phyloP scores from a whole-genome alignment of 2,329 filamentous ascomycete species.

The Moelleriella libera region DNA sequence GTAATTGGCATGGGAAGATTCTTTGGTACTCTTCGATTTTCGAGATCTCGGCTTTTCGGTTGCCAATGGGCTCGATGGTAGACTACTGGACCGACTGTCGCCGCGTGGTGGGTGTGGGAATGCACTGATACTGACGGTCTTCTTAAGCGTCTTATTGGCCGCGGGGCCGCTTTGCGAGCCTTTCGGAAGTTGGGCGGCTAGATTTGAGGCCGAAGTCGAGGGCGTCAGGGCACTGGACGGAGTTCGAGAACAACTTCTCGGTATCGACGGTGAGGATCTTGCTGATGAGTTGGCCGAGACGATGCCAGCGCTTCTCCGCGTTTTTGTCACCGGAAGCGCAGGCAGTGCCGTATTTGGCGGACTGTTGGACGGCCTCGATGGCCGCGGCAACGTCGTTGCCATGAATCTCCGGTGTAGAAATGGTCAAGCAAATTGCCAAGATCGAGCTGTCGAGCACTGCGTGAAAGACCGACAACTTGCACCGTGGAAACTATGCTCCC shows the following conservation, averaged over 20 bases:
- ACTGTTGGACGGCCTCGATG: conserved; percentile 52
- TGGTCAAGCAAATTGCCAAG: not conserved
- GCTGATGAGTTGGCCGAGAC: conserved; percentile 22
- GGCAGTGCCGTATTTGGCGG: conserved; percentile 62
- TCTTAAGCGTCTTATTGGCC: conserved; percentile 59
- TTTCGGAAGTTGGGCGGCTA: conserved; percentile 41
- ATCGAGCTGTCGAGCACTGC: not conserved
- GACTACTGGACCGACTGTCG: conserved; percentile 40
- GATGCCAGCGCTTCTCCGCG: conserved; percentile 49
- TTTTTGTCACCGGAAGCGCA: conserved; percentile 58
- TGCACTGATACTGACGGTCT: conserved; percentile 83
- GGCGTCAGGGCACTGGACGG: conserved; percentile 41
- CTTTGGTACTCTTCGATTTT: conserved; percentile 42
- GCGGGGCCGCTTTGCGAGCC: conserved; percentile 40
- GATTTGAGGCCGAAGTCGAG: conserved; percentile 37
- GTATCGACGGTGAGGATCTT: conserved; percentile 30
- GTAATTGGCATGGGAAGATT: conserved; percentile 34
- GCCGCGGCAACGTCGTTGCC: conserved; percentile 48
- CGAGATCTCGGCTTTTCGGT: conserved; percentile 33
- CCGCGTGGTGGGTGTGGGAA: conserved; percentile 81
- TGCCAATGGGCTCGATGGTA: conserved; percentile 47
- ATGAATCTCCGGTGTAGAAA: conserved; percentile 6
- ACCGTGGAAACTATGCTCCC: no score
- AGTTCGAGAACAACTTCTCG: conserved; percentile 43
- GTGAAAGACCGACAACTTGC: not conserved